Evolutionary conservation across 2,329 filamentous ascomycete genomes (phyloP).

Genomic region (Ophiocordyceps camponoti-leonardi): DNA sequence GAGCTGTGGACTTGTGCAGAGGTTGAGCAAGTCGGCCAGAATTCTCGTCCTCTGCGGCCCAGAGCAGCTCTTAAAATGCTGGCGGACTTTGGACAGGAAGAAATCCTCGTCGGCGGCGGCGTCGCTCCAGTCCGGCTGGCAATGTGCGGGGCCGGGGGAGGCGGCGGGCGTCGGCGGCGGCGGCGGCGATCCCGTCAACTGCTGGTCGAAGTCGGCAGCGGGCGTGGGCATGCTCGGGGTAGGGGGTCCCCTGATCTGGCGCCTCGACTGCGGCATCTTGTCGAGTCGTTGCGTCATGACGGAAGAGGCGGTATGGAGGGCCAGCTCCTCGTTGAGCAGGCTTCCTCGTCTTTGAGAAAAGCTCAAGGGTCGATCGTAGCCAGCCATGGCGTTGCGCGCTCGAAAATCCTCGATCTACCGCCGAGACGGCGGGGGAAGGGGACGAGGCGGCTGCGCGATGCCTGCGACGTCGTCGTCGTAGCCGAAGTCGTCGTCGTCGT

Average conservation of each 20-base stretch:
- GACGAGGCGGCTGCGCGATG: not conserved
- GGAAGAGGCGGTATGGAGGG: conserved; percentile 29
- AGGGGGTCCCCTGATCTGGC: conserved; percentile 37
- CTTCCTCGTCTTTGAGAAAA: conserved; percentile 46
- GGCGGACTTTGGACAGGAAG: conserved; percentile 61
- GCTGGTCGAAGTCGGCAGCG: conserved; percentile 44
- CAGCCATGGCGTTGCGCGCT: conserved; percentile 11
- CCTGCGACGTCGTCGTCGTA: not conserved
- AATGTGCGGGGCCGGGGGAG: conserved; percentile 43
- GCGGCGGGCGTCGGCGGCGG: conserved; percentile 49
- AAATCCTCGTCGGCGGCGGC: conserved; percentile 68
- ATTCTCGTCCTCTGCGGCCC: conserved; percentile 63
- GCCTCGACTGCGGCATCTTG: conserved; percentile 23
- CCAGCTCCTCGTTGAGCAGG: conserved; percentile 37
- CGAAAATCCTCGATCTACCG: not conserved
- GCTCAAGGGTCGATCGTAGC: conserved; percentile 31
- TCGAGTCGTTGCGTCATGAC: conserved; percentile 29
- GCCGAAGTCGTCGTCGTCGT: too few relatives aligned
- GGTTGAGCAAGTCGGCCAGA: conserved; percentile 73
- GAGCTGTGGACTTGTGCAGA: conserved; percentile 87
- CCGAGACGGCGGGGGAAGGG: not conserved
- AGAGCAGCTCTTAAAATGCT: conserved; percentile 64
- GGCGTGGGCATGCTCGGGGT: conserved; percentile 52
- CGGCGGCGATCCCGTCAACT: conserved; percentile 42
- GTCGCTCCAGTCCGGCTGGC: conserved; percentile 56